phyloP scores from a whole-genome alignment of 2,329 filamentous ascomycete genomes.

The Paraconiothyrium brasiliense region DNA sequence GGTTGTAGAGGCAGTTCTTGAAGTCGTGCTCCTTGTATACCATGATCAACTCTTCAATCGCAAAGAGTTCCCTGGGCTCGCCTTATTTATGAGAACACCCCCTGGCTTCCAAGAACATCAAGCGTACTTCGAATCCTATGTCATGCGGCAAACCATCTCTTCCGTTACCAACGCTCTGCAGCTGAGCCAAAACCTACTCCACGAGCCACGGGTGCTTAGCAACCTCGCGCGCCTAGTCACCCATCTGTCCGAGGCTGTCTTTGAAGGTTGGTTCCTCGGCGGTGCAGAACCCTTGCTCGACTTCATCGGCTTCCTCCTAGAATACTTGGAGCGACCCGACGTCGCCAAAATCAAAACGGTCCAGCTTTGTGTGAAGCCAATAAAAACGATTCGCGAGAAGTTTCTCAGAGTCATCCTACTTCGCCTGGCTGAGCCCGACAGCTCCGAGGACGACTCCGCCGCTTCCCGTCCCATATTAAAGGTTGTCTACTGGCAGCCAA shows the following conservation, averaged over 20 bases:
- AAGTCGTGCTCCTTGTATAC: constrained; percentile 82
- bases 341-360: constrained; percentile 84
- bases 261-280: constrained; percentile 95
- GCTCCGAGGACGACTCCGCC: constrained; percentile 68
- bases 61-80: constrained; percentile 91
- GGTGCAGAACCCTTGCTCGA: constrained; percentile 85
- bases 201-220: constrained; percentile 83
- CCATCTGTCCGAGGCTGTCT: constrained; percentile 88
- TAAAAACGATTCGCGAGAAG: constrained; percentile 76
- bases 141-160: constrained; percentile 78
- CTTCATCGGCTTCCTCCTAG: constrained; percentile 83
- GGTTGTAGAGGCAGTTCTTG: constrained; percentile 78
- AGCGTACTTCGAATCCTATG: constrained; percentile 91
- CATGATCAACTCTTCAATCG: constrained; percentile 84
- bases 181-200: constrained; percentile 74
- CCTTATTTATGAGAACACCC: constrained; percentile 85
- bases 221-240: constrained; percentile 84
- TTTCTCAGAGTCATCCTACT: constrained; percentile 83
- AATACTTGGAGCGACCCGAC: constrained; percentile 88
- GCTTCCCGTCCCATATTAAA: constrained; percentile 80
- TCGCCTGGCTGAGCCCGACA: constrained; percentile 83
- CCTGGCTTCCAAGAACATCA: constrained; percentile 95
- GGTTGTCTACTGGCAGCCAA: constrained; percentile 94
- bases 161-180: constrained; percentile 76
- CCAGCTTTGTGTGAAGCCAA: constrained; percentile 86